Evolutionary conservation across 2,329 filamentous ascomycete species (phyloP).

Genomic region (Magnaporthiopsis rhizophila): DNA sequence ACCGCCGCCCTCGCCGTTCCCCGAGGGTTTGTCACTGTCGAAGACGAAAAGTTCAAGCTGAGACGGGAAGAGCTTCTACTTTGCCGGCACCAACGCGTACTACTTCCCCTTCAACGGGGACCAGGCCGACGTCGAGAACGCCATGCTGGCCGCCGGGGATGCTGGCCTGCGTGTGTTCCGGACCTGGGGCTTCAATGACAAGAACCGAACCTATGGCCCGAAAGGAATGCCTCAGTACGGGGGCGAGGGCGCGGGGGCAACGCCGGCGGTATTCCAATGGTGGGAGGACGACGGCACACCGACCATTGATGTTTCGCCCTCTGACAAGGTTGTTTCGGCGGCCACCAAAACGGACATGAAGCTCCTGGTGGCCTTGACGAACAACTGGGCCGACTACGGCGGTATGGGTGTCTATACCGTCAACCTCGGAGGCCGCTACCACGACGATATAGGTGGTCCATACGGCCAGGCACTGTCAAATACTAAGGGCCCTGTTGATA

Average conservation of each 20-base stretch:
- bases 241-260: constrained; percentile 36
- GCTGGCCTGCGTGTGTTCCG: constrained; percentile 22
- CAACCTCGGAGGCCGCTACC: constrained; percentile 41
- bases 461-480: no score
- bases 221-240: constrained; percentile 43
- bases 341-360: constrained; percentile 42
- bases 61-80: constrained; percentile 47
- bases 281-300: constrained; percentile 35
- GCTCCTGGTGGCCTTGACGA: constrained; percentile 45
- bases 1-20: background rate
- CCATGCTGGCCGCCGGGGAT: constrained; percentile 52
- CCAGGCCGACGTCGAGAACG: constrained; percentile 38
- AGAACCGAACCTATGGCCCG: constrained; percentile 38
- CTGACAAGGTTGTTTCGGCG: constrained; percentile 43
- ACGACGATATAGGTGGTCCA: background rate
- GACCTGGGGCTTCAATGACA: constrained; percentile 48
- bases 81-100: constrained; percentile 49
- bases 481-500: background rate
- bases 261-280: constrained; percentile 37
- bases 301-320: constrained; percentile 33
- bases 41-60: constrained; percentile 42
- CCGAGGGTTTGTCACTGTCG: constrained; percentile 27
- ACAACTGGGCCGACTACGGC: constrained; percentile 53
- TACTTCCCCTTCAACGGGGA: constrained; percentile 48
- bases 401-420: constrained; percentile 52